These are phyloP conservation scores for Talaromyces trachyspermus DNA, from an alignment of 495 filamentous ascomycete genomes.

Conservation along the genomic window DNA sequence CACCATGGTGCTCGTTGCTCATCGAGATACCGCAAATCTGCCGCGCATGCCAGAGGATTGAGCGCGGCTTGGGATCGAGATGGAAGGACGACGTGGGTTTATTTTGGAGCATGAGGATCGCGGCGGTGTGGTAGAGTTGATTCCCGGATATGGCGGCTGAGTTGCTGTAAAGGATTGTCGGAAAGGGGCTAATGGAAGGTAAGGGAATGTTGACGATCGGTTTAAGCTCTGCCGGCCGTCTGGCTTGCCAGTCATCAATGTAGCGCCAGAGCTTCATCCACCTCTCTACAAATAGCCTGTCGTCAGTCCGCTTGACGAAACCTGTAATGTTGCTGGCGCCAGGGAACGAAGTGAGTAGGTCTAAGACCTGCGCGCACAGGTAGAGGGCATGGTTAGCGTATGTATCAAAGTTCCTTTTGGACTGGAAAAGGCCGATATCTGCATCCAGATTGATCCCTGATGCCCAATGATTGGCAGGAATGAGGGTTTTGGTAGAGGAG, in stretches of 20 bases:
- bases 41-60: slow-evolving; percentile 38
- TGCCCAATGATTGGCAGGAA: background rate
- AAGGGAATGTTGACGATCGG: background rate
- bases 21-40: slow-evolving; percentile 40
- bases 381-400: background rate
- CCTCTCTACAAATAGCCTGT: background rate
- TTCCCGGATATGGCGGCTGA: slow-evolving; percentile 37
- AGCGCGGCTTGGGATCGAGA: slow-evolving; percentile 16
- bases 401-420: background rate
- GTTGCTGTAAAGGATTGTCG: slow-evolving; percentile 29
- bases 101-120: slow-evolving; percentile 29
- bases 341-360: background rate
- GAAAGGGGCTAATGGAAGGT: background rate
- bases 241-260: slow-evolving; percentile 31
- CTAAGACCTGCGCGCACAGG: background rate
- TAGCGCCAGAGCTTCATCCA: slow-evolving; percentile 30
- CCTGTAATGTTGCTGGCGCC: background rate
- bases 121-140: slow-evolving; percentile 36
- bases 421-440: background rate
- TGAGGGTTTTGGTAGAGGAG: too few species aligned
- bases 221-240: slow-evolving; percentile 34
- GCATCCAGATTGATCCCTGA: background rate
- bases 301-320: background rate
- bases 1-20: slow-evolving; percentile 26
- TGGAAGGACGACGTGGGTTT: too few species aligned